phyloP scores from a whole-genome alignment of 768 basidiomycete species.

The Mycena metata region DNA sequence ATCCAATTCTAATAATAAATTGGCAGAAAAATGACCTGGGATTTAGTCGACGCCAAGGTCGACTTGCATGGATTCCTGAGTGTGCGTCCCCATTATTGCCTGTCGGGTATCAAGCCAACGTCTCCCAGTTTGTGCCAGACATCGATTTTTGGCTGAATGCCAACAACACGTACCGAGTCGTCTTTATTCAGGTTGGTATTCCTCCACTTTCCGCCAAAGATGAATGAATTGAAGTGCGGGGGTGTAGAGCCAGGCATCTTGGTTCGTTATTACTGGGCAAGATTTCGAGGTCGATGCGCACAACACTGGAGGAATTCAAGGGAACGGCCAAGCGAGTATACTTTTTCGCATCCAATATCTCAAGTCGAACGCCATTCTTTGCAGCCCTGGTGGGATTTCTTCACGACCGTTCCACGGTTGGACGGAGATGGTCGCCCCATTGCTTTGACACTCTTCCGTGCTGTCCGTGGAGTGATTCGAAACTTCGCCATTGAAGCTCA shows the following conservation, averaged over 20 bases:
- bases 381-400: slow-evolving; percentile 71
- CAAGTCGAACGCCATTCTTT: background rate
- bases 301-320: slow-evolving; percentile 67
- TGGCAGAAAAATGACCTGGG: slow-evolving; percentile 56
- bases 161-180: slow-evolving; percentile 69
- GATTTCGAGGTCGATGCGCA: slow-evolving; percentile 71
- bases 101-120: background rate
- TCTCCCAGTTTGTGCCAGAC: slow-evolving; percentile 63
- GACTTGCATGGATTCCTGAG: slow-evolving; percentile 49
- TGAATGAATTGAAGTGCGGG: background rate
- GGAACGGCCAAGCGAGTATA: slow-evolving; percentile 65
- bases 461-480: slow-evolving; percentile 55
- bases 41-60: slow-evolving; percentile 47
- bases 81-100: slow-evolving; percentile 39
- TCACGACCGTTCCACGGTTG: slow-evolving; percentile 56
- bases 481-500: slow-evolving; percentile 67
- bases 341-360: no score
- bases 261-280: slow-evolving; percentile 71
- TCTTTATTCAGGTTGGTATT: slow-evolving; percentile 65
- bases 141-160: slow-evolving; percentile 69
- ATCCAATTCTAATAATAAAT: background rate
- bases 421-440: slow-evolving; percentile 75
- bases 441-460: slow-evolving; percentile 64
- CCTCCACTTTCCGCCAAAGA: background rate
- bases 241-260: slow-evolving; percentile 68